Conservation (phyloP, 352 stramenopile genomes). For the Achlya hypogyna region DNA sequence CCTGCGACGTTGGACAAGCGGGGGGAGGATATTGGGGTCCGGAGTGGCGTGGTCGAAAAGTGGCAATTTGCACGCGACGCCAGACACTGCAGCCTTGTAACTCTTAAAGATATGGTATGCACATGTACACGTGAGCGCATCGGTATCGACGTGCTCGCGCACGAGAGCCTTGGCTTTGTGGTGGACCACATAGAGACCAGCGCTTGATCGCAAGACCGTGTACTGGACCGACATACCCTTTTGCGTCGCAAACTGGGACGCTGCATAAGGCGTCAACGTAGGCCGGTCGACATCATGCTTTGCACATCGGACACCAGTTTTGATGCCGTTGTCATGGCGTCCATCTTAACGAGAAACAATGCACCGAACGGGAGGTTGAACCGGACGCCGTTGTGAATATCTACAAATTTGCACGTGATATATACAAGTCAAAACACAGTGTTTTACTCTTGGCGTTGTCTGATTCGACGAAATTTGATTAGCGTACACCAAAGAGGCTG, state of each 20-base stretch:
- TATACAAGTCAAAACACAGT: background rate
- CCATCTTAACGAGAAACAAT: background rate
- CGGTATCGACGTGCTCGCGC: background rate
- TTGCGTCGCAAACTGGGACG: background rate
- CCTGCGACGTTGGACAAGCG: background rate
- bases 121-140: background rate
- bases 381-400: background rate
- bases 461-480: background rate
- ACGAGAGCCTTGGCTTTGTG: too few relatives aligned
- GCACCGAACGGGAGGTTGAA: background rate
- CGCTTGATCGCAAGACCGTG: background rate
- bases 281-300: background rate
- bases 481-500: background rate
- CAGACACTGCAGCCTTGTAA: background rate
- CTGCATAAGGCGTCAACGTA: background rate
- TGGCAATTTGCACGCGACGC: background rate
- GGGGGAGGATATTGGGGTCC: background rate
- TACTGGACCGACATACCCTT: background rate
- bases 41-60: background rate
- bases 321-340: background rate
- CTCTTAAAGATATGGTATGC: background rate
- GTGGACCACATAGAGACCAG: background rate
- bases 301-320: background rate
- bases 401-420: background rate
- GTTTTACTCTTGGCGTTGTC: background rate